A percentile compares a stretch with the other conserved stretches of the same genome.
Evolutionary conservation across 2,329 filamentous ascomycete species (phyloP).

Genomic region (Aspergillus fijiensis): DNA sequence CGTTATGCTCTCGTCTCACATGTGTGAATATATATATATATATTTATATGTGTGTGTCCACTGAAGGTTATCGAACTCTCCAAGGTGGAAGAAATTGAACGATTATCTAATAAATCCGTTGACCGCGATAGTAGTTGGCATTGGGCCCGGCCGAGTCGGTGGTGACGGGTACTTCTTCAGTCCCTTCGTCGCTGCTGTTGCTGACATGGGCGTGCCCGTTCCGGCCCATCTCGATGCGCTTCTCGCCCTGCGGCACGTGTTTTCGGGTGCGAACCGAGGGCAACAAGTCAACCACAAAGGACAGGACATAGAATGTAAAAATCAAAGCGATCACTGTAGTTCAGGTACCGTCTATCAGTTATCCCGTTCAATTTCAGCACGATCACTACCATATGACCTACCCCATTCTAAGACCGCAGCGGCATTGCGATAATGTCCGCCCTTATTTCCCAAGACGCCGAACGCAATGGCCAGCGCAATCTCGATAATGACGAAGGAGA

Average conservation of each 20-base stretch:
- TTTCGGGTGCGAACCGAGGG: conserved; percentile 68
- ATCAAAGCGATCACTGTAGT: conserved; percentile 66
- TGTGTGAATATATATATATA: neutral
- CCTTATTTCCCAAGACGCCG: conserved; percentile 49
- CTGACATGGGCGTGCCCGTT: conserved; percentile 13
- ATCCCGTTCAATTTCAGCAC: neutral
- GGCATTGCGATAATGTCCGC: conserved; percentile 53
- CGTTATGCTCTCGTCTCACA: neutral
- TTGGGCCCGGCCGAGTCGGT: conserved; percentile 38
- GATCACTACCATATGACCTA: conserved; percentile 21
- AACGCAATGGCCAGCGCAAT: conserved; percentile 68
- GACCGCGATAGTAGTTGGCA: conserved; percentile 32
- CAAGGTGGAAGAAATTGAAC: neutral
- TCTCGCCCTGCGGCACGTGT: conserved; percentile 45
- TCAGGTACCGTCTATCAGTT: neutral
- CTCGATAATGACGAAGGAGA: conserved; percentile 79
- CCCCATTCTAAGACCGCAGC: conserved; percentile 78
- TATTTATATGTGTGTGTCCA: neutral
- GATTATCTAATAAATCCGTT: conserved; percentile 25
- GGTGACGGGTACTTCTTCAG: conserved; percentile 39
- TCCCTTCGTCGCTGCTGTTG: conserved; percentile 9
- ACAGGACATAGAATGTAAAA: conserved; percentile 84
- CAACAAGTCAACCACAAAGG: conserved; percentile 82
- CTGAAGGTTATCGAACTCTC: neutral
- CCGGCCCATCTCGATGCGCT: conserved; percentile 29